Percentiles rank a stretch among this genome's conserved stretches.
phyloP scores from a whole-genome alignment of 2,329 filamentous ascomycete genomes.

The Fusarium hainanense region DNA sequence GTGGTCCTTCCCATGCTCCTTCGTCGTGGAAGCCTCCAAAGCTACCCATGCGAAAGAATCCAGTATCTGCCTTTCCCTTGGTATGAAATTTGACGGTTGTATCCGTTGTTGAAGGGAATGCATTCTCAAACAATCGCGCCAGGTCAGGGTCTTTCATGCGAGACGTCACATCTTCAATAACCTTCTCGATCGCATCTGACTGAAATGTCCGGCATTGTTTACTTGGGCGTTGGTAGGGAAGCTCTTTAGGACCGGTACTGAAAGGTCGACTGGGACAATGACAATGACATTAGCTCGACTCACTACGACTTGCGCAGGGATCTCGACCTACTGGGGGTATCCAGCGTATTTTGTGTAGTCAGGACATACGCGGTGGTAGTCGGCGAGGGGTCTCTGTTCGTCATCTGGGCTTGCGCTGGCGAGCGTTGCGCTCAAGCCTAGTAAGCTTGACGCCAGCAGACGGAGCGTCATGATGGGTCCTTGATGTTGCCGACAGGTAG shows the following conservation, averaged over 20 bases:
- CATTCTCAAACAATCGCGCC: slow-evolving; percentile 92
- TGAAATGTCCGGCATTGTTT: slow-evolving; percentile 87
- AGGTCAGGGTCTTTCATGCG: slow-evolving; percentile 87
- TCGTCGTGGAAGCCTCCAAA: slow-evolving; percentile 56
- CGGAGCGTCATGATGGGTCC: slow-evolving; percentile 43
- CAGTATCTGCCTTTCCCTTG: slow-evolving; percentile 62
- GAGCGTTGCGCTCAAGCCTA: slow-evolving; percentile 41
- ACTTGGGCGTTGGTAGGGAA: slow-evolving; percentile 89
- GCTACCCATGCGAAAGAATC: slow-evolving; percentile 51
- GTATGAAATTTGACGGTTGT: slow-evolving; percentile 91
- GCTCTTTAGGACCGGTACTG: slow-evolving; percentile 79
- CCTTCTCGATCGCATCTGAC: slow-evolving; percentile 85
- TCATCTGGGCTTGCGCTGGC: slow-evolving; percentile 33
- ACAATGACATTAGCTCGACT: slow-evolving; percentile 9
- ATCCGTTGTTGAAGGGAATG: slow-evolving; percentile 87
- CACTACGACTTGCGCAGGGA: background rate
- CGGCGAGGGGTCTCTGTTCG: slow-evolving; percentile 43
- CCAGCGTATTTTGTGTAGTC: slow-evolving; percentile 56
- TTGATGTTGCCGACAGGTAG: background rate
- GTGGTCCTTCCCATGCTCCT: slow-evolving; percentile 81
- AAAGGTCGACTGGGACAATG: slow-evolving; percentile 72
- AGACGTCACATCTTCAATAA: slow-evolving; percentile 84
- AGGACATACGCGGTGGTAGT: slow-evolving; percentile 51
- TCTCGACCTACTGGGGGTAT: slow-evolving; percentile 52
- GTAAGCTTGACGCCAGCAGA: slow-evolving; percentile 44